A percentile compares a stretch with the other conserved stretches of the same genome.
Evolutionary conservation across 106 monocot genomes (phyloP).

Genomic region (Hemerocallis citrina): DNA sequence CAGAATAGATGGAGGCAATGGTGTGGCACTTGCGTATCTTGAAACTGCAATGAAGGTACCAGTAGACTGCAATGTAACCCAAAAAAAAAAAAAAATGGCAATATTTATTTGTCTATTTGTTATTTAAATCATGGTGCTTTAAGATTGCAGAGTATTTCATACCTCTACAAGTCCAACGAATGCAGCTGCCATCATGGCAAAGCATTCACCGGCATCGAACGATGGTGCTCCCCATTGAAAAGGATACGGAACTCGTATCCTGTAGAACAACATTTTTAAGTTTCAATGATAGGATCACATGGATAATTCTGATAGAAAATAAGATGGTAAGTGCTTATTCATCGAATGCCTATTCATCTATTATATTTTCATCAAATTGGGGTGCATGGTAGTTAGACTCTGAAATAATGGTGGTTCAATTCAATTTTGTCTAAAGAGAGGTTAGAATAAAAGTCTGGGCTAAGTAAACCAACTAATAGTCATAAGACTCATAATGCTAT

Average conservation of each 20-base stretch:
- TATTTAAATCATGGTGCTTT: neutral
- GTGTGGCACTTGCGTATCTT: constrained; percentile 89
- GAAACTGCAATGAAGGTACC: constrained; percentile 86
- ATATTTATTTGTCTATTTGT: neutral
- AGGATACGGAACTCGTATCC: constrained; percentile 98
- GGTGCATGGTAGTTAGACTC: too few relatives aligned
- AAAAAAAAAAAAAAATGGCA: neutral
- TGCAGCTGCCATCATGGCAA: constrained; percentile 99
- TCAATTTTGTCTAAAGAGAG: too few relatives aligned
- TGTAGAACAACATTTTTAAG: constrained; percentile 11
- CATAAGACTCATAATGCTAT: too few relatives aligned
- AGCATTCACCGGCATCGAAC: constrained; percentile 97
- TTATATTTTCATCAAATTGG: too few relatives aligned
- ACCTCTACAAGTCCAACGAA: constrained; percentile 97
- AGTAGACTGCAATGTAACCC: constrained; percentile 53
- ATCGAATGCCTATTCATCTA: too few relatives aligned
- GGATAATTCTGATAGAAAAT: too few relatives aligned
- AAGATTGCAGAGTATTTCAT: neutral
- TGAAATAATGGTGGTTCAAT: too few relatives aligned
- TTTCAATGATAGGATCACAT: too few relatives aligned
- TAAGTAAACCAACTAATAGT: too few relatives aligned
- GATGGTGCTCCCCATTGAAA: constrained; percentile 98
- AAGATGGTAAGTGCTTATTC: too few relatives aligned
- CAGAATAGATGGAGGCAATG: constrained; percentile 83
- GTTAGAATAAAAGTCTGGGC: too few relatives aligned